A percentile compares a stretch with the other conserved stretches of the same genome.
Conservation (phyloP, 805 yeast species). For the Metschnikowia lachancei region DNA sequence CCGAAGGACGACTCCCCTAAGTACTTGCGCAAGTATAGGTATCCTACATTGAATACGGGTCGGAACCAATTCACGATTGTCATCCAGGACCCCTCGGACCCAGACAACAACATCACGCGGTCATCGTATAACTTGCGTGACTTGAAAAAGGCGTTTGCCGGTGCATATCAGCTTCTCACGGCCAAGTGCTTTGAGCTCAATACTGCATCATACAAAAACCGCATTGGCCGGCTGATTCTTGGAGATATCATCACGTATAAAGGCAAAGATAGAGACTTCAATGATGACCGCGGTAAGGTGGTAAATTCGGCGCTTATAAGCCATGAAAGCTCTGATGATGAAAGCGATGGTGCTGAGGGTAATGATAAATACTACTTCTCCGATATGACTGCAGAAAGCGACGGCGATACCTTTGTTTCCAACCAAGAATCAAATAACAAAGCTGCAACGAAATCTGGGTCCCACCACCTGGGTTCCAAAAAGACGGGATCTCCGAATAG, state of each 20-base stretch:
- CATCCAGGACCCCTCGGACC: constrained; percentile 87
- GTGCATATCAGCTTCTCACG: constrained; percentile 76
- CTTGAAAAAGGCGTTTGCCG: constrained; percentile 81
- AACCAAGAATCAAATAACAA: background rate
- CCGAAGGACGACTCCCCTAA: constrained; percentile 51
- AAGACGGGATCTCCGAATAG: no score
- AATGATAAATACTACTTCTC: constrained; percentile 44
- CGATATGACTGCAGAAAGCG: constrained; percentile 42
- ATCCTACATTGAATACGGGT: constrained; percentile 49
- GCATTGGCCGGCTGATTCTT: constrained; percentile 69
- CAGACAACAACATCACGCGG: constrained; percentile 77
- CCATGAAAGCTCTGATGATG: constrained; percentile 28
- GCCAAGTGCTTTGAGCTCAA: constrained; percentile 75
- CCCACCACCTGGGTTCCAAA: no score
- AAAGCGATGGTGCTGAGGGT: constrained; percentile 36
- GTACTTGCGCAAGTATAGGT: constrained; percentile 57
- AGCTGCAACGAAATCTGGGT: background rate
- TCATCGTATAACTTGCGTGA: constrained; percentile 79
- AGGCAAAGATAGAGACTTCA: constrained; percentile 74
- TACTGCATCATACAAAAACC: constrained; percentile 57
- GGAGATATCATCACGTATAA: constrained; percentile 76
- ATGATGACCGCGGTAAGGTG: constrained; percentile 66
- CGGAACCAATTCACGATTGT: constrained; percentile 63
- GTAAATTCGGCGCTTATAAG: constrained; percentile 54
- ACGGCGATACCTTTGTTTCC: constrained; percentile 19